Evolutionary conservation across 1,284 basidiomycete species (phyloP).

Genomic region (Austropuccinia psidii): DNA sequence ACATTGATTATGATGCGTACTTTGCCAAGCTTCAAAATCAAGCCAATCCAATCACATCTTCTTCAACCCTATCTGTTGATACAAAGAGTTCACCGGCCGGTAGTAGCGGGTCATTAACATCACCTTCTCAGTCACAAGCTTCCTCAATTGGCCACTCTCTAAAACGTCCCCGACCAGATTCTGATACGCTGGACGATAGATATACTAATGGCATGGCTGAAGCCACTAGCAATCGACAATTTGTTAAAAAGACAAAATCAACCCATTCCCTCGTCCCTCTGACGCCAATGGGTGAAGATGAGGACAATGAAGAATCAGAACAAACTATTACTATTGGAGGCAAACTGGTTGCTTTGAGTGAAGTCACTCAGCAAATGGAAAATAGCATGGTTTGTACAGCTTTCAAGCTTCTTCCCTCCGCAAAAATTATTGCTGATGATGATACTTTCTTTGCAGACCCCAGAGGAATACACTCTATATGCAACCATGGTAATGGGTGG

Average conservation of each 20-base stretch:
- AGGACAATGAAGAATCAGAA: neutral
- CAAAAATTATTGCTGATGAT: neutral
- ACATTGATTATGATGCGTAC: constrained; percentile 34
- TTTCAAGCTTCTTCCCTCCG: neutral
- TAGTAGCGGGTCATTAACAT: constrained; percentile 1
- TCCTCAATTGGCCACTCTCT: neutral
- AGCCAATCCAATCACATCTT: neutral
- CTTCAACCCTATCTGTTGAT: constrained; percentile 12
- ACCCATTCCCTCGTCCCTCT: neutral
- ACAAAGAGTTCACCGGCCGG: constrained; percentile 20
- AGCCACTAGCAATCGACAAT: neutral
- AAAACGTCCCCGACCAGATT: constrained; percentile 10
- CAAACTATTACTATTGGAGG: constrained; percentile 18
- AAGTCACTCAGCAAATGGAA: constrained; percentile 26
- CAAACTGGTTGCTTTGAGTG: constrained; percentile 19
- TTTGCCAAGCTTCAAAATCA: constrained; percentile 29
- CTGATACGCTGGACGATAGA: neutral
- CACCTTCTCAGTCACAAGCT: neutral
- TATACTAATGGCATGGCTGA: neutral
- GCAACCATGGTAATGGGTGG: neutral
- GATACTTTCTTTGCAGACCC: neutral
- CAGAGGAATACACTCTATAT: constrained; percentile 29
- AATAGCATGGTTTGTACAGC: constrained; percentile 10
- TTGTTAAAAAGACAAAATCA: constrained; percentile 15
- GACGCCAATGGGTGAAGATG: neutral